phyloP scores from a whole-genome alignment of 805 yeast species.

The Cyberlindnera subsufficiens region DNA sequence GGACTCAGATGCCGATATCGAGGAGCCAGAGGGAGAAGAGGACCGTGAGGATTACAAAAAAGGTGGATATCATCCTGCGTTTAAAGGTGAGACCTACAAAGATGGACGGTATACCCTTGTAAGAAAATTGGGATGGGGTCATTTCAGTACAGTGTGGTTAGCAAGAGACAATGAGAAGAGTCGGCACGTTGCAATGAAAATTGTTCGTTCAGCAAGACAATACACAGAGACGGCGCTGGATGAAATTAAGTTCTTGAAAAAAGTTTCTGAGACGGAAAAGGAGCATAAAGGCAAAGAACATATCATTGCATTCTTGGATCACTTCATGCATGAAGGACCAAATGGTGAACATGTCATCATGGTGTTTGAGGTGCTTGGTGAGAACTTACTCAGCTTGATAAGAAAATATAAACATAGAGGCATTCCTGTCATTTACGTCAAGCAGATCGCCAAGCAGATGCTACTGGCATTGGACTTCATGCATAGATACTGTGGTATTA shows the following conservation, averaged over 20 bases:
- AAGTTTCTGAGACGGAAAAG: constrained; percentile 54
- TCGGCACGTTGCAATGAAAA: constrained; percentile 87
- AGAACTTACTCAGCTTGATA: constrained; percentile 80
- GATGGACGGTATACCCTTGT: constrained; percentile 71
- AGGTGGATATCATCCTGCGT: constrained; percentile 96
- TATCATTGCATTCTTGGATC: constrained; percentile 75
- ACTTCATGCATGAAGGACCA: constrained; percentile 81
- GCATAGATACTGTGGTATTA: constrained; percentile 68
- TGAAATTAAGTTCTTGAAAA: constrained; percentile 76
- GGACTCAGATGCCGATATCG: constrained; percentile 24
- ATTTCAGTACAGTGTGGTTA: constrained; percentile 92
- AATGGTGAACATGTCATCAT: constrained; percentile 92
- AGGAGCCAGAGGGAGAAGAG: constrained; percentile 67
- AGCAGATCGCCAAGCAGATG: constrained; percentile 77
- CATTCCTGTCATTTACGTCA: constrained; percentile 69
- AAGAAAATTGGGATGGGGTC: constrained; percentile 98
- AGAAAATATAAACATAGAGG: constrained; percentile 73
- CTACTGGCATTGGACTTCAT: constrained; percentile 65
- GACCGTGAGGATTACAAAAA: constrained; percentile 75
- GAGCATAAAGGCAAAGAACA: constrained; percentile 78
- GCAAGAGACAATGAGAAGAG: constrained; percentile 58
- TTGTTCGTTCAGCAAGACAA: constrained; percentile 85
- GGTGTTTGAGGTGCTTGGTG: constrained; percentile 98
- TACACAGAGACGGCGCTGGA: constrained; percentile 93
- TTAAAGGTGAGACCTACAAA: constrained; percentile 79